Percentiles rank a stretch among this genome's conserved stretches.
These are phyloP conservation scores for Populus hybrid DNA, from an alignment of 441 rosid species.

Conservation along the genomic window DNA sequence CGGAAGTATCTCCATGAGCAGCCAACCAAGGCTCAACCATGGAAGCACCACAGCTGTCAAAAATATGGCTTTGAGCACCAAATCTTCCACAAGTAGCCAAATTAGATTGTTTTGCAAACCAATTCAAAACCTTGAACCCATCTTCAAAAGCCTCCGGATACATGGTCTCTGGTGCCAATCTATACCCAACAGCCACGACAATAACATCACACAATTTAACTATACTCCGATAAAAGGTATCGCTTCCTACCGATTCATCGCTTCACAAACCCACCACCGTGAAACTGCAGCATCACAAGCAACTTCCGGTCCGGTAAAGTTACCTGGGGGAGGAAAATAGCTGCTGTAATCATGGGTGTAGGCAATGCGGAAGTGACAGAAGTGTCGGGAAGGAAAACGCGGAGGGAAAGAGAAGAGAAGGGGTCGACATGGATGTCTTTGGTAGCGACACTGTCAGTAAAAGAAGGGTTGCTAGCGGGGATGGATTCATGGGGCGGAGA, in stretches of 20 bases:
- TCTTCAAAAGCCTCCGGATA: conserved; percentile 86
- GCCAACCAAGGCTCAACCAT: conserved; percentile 99
- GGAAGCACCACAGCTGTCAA: conserved; percentile 78
- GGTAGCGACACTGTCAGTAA: conserved; percentile 88
- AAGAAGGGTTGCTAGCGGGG: conserved; percentile 67
- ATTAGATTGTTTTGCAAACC: conserved; percentile 93
- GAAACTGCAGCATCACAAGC: conserved; percentile 83
- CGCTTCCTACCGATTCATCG: conserved; percentile 83
- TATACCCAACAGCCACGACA: conserved; percentile 81
- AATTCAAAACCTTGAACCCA: conserved; percentile 68
- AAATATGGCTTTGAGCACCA: conserved; percentile 54
- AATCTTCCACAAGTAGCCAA: conserved; percentile 79
- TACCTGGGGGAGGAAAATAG: conserved; percentile 10
- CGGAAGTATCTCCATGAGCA: conserved; percentile 88
- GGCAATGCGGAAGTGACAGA: conserved; percentile 54
- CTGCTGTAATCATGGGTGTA: conserved; percentile 10
- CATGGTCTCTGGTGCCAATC: conserved; percentile 88
- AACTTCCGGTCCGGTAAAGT: conserved; percentile 36
- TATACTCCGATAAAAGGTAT: conserved; percentile 69
- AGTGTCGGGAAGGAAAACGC: conserved; percentile 85
- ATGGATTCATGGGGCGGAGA: conserved; percentile 88
- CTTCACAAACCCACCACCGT: conserved; percentile 97
- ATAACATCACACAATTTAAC: conserved; percentile 74
- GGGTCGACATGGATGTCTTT: conserved; percentile 91
- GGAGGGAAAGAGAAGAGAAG: conserved; percentile 63